Percentiles rank a stretch among this genome's conserved stretches.
Evolutionary conservation across 495 filamentous ascomycete species (phyloP).

Genomic region (Friedmanniomyces simplex): DNA sequence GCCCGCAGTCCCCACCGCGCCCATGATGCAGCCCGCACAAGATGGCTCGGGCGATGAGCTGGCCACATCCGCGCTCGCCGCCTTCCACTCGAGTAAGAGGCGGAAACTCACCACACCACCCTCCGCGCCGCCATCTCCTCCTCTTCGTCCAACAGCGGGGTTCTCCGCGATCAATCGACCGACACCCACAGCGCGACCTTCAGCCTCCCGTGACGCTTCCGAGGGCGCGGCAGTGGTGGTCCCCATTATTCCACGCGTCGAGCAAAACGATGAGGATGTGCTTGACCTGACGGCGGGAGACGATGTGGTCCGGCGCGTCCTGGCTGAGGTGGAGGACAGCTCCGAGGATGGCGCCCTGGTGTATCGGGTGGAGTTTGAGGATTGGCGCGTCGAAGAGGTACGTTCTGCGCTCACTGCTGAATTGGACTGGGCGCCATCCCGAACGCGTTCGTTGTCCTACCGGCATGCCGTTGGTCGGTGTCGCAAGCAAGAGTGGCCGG

Average conservation of each 20-base stretch:
- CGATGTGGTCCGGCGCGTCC: constrained; percentile 22
- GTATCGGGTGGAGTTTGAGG: constrained; percentile 27
- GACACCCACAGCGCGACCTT: not conserved
- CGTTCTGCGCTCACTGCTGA: constrained; percentile 4
- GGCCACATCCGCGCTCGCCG: not conserved
- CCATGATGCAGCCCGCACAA: not conserved
- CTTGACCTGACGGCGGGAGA: constrained; percentile 27
- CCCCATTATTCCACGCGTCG: constrained; percentile 7
- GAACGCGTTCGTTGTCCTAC: not conserved
- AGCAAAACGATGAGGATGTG: constrained; percentile 26
- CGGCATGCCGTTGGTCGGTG: no score
- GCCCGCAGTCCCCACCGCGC: not conserved
- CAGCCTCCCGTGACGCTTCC: not conserved
- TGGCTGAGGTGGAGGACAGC: constrained; percentile 19
- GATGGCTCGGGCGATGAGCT: constrained; percentile 3
- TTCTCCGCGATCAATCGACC: constrained; percentile 2
- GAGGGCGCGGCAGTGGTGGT: not conserved
- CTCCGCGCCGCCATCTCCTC: not conserved
- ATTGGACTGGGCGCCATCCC: no score
- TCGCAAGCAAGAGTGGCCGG: not conserved
- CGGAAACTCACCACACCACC: constrained; percentile 4
- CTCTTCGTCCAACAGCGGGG: not conserved
- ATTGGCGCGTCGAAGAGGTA: constrained; percentile 25
- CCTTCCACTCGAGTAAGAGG: not conserved
- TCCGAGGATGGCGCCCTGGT: constrained; percentile 12